phyloP scores from a whole-genome alignment of 1,284 basidiomycete genomes.

The Naganishia liquefaciens region DNA sequence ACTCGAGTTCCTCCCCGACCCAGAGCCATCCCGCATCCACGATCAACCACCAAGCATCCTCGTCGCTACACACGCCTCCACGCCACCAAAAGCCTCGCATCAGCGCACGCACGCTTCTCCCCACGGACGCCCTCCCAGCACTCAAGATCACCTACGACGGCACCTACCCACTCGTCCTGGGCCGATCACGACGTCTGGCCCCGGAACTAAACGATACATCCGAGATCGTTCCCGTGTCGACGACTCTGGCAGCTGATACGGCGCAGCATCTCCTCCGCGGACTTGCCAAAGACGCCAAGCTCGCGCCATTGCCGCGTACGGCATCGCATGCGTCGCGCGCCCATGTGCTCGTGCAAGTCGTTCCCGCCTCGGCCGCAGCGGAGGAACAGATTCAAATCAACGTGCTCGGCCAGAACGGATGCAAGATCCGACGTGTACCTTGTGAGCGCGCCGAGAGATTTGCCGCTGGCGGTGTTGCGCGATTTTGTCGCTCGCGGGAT shows the following conservation, averaged over 20 bases:
- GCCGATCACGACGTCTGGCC: conserved; percentile 17
- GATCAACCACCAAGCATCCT: background rate
- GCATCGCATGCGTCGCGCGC: conserved; percentile 31
- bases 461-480: conserved; percentile 8
- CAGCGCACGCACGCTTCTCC: conserved; percentile 8
- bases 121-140: background rate
- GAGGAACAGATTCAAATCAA: conserved; percentile 4
- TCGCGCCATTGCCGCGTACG: conserved; percentile 25
- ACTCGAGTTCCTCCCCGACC: background rate
- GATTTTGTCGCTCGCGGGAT: background rate
- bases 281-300: background rate
- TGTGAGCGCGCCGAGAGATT: conserved; percentile 11
- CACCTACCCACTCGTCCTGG: conserved; percentile 29
- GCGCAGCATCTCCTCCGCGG: background rate
- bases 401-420: conserved; percentile 34
- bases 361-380: background rate
- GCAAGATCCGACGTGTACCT: conserved; percentile 18
- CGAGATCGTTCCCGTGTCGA: conserved; percentile 2
- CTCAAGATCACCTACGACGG: conserved; percentile 24
- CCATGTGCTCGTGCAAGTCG: conserved; percentile 27
- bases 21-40: background rate
- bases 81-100: conserved; percentile 3
- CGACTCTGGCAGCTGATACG: background rate
- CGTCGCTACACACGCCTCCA: background rate
- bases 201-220: background rate